Evolutionary conservation across 1,284 basidiomycete genomes (phyloP).

Genomic region (Leccinum subspadiceum): DNA sequence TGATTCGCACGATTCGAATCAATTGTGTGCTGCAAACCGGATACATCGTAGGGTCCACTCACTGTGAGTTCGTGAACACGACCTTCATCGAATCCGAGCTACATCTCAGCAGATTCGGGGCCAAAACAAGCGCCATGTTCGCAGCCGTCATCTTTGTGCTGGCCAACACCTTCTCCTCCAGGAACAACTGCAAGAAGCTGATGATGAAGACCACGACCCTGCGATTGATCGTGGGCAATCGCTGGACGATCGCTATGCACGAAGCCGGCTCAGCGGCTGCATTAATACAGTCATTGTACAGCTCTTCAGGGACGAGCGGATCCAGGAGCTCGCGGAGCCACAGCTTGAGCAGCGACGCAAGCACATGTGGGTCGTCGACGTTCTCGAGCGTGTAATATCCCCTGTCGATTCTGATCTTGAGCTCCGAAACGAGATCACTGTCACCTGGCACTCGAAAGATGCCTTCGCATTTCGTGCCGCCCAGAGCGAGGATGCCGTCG

Average conservation of each 20-base stretch:
- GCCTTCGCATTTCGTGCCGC: slow-evolving; percentile 81
- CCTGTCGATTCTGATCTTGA: slow-evolving; percentile 85
- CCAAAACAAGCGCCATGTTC: slow-evolving; percentile 81
- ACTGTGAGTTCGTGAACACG: slow-evolving; percentile 88
- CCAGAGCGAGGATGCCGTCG: slow-evolving; percentile 84
- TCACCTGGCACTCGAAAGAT: slow-evolving; percentile 92
- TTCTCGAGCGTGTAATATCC: slow-evolving; percentile 88
- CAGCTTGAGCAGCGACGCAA: slow-evolving; percentile 85
- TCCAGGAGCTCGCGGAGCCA: slow-evolving; percentile 90
- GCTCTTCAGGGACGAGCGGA: slow-evolving; percentile 81
- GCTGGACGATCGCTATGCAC: slow-evolving; percentile 71
- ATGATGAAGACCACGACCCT: slow-evolving; percentile 83
- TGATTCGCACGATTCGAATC: slow-evolving; percentile 27
- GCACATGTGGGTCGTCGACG: slow-evolving; percentile 84
- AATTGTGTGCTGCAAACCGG: background rate
- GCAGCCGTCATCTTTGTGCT: slow-evolving; percentile 86
- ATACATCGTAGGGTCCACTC: slow-evolving; percentile 33
- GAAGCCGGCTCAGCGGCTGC: slow-evolving; percentile 63
- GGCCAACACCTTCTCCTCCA: slow-evolving; percentile 68
- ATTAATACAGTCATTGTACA: slow-evolving; percentile 84
- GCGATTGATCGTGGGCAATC: slow-evolving; percentile 80
- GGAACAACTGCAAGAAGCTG: slow-evolving; percentile 86
- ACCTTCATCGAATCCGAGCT: slow-evolving; percentile 79
- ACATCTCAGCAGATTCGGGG: slow-evolving; percentile 84
- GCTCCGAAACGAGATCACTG: slow-evolving; percentile 77